A percentile compares a stretch with the other conserved stretches of the same genome.
Evolutionary conservation across 345 rosid species (phyloP).

Genomic region (Raphanus raphanistrum): DNA sequence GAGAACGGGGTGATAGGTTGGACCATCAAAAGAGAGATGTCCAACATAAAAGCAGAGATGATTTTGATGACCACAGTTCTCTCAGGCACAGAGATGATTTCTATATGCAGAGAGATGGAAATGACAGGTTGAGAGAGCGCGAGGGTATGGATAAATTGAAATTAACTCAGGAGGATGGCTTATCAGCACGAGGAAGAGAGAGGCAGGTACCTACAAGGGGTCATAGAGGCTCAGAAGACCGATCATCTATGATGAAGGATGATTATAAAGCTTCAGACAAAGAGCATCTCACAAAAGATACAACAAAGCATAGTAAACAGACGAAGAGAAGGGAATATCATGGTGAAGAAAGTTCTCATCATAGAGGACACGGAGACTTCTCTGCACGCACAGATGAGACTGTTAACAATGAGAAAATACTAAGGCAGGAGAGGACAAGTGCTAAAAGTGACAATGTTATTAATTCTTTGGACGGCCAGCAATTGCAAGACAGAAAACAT

Average conservation of each 20-base stretch:
- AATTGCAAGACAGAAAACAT: constrained; percentile 62
- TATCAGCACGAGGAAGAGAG: constrained; percentile 69
- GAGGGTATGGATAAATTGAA: constrained; percentile 61
- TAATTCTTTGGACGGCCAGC: constrained; percentile 59
- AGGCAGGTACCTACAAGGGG: constrained; percentile 53
- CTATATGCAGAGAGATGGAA: constrained; percentile 69
- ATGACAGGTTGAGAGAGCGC: constrained; percentile 69
- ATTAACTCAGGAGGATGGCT: constrained; percentile 57
- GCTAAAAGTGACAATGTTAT: constrained; percentile 55
- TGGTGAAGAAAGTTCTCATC: constrained; percentile 65
- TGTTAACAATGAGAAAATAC: constrained; percentile 61
- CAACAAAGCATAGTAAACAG: constrained; percentile 60
- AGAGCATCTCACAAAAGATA: constrained; percentile 66
- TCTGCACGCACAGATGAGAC: constrained; percentile 55
- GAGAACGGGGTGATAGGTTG: constrained; percentile 72
- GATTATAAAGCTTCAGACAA: constrained; percentile 66
- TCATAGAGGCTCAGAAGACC: constrained; percentile 75
- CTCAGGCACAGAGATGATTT: constrained; percentile 74
- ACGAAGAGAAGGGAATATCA: constrained; percentile 65
- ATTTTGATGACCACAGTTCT: constrained; percentile 67
- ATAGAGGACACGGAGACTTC: constrained; percentile 63
- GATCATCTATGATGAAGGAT: constrained; percentile 60
- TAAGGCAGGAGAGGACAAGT: constrained; percentile 68
- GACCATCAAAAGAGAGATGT: constrained; percentile 80
- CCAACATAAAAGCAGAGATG: constrained; percentile 69